Evolutionary conservation across 2,329 filamentous ascomycete species (phyloP), one percentile per base, ranked within the genome.

Genomic region (Diaporthe capsici): DNA sequence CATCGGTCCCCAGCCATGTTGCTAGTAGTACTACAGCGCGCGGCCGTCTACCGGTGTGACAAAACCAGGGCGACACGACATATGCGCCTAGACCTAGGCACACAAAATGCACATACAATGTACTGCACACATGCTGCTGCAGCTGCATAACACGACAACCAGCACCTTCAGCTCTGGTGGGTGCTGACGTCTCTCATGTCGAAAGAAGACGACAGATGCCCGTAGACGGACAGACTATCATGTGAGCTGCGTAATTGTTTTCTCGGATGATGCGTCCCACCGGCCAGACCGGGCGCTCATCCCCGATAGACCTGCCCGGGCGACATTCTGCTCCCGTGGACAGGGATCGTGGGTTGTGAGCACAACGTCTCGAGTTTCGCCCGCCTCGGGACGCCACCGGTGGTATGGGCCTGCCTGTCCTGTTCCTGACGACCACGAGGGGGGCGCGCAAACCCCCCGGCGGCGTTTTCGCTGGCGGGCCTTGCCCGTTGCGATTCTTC

Each of bases 1-100:
- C 65, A 6, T 53, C 47, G 7, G 47, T 53, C 65, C 65, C 65
- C 34, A 28, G 65, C 65, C 47, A 53, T 68, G 7, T 39, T 68
- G 65, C 47, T 20, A 20, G 42, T 34, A 67, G 65, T 53, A 68
- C 65, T 20, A 42, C 65, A 42, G 49, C 65, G 25, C n/a, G 49
- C 49, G 65, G 49, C 31, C 49, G 49, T 70, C 65, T 55, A 70
- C 49, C 65, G 65, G 65, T 70, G 65, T 70, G 65, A 70, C 65
- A 53, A 25, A 70, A 70, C 15, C 65, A 70, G 49, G 65, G 65
- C 49, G 65, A 70, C 65, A 70, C 49, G 34, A 53, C 65, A 70
- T 70, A 70, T 70, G 65, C 65, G 49, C 65, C 65, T 42, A 70
- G 65, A 28, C 47, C 6, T 49, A 28, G 34, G 44, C 31, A 39